phyloP scores from a whole-genome alignment of 2,329 filamentous ascomycete species.

The Colletotrichum brevisporum region DNA sequence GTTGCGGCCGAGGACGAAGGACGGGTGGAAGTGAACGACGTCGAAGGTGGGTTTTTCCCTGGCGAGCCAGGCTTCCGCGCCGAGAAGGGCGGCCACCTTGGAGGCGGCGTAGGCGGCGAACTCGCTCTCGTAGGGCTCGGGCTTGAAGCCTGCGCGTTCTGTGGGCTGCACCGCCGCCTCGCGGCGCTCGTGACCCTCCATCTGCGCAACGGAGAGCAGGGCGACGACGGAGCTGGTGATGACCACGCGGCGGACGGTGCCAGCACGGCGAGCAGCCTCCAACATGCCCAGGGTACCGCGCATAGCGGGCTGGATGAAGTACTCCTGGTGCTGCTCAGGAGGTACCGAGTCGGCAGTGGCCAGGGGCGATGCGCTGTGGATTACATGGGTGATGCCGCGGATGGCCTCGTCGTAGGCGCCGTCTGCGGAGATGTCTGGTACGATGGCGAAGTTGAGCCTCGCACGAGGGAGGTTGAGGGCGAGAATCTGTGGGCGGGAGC shows the following conservation, averaged over 20 bases:
- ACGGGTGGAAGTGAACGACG: conserved; percentile 53
- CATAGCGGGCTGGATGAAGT: conserved; percentile 69
- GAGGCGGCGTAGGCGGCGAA: conserved; percentile 53
- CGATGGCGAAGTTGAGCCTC: conserved; percentile 48
- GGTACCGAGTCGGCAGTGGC: conserved; percentile 67
- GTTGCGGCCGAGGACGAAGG: conserved; percentile 54
- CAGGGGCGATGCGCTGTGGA: conserved; percentile 50
- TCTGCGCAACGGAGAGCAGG: conserved; percentile 25
- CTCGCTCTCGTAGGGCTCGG: conserved; percentile 42
- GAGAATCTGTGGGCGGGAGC: conserved; percentile 36
- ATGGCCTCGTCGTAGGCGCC: conserved; percentile 60
- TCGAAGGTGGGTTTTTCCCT: conserved; percentile 52
- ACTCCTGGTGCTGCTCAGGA: conserved; percentile 65
- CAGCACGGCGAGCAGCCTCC: conserved; percentile 57
- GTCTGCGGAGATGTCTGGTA: conserved; percentile 54
- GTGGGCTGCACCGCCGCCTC: conserved; percentile 12
- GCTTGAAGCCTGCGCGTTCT: conserved; percentile 27
- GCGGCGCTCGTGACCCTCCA: conserved; percentile 31
- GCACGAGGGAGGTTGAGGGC: conserved; percentile 38
- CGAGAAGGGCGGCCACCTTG: conserved; percentile 52
- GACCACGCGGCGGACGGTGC: conserved; percentile 58
- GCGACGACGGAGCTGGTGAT: conserved; percentile 66
- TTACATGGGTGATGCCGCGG: conserved; percentile 54
- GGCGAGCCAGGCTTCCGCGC: conserved; percentile 51
- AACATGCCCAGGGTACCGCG: conserved; percentile 66